Conservation (phyloP, 2,329 filamentous ascomycete genomes). For the Colletotrichum godetiae region DNA sequence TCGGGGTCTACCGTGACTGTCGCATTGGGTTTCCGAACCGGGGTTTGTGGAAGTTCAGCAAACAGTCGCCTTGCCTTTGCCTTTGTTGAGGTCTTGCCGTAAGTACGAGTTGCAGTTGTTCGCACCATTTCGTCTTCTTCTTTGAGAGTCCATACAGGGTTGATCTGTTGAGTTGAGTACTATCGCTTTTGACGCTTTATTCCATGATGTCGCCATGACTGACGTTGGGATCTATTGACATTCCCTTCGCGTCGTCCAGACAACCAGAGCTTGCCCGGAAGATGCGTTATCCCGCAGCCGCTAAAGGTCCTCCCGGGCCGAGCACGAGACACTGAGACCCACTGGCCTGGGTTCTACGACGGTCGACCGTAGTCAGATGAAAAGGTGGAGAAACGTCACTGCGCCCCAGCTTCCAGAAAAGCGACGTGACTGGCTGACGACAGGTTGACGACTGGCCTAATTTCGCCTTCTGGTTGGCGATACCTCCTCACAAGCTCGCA, state of each 20-base stretch:
- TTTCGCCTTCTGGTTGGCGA: constrained; percentile 29
- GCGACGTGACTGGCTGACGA: constrained; percentile 32
- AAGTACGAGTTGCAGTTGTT: constrained; percentile 56
- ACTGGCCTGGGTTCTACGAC: not conserved
- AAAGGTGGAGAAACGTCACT: constrained; percentile 26
- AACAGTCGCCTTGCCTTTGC: constrained; percentile 61
- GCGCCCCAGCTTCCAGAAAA: constrained; percentile 32
- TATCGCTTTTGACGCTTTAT: not conserved
- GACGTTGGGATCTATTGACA: constrained; percentile 30
- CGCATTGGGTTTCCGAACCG: constrained; percentile 48
- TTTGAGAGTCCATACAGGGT: not conserved
- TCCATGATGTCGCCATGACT: not conserved
- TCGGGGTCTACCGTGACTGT: constrained; percentile 9
- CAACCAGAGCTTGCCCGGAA: constrained; percentile 12
- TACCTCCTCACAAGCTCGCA: constrained; percentile 33
- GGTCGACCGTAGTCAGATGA: constrained; percentile 22
- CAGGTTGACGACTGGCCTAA: constrained; percentile 31
- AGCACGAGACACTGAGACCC: constrained; percentile 2
- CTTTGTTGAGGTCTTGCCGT: constrained; percentile 62
- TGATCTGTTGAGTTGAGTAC: not conserved
- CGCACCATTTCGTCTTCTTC: constrained; percentile 55
- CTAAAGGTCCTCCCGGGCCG: not conserved
- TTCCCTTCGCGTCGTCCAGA: constrained; percentile 16
- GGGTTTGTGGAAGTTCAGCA: constrained; percentile 63
- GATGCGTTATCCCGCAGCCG: constrained; percentile 11